Conservation (phyloP, 352 stramenopile species). For the Globisporangium paroecandrum region DNA sequence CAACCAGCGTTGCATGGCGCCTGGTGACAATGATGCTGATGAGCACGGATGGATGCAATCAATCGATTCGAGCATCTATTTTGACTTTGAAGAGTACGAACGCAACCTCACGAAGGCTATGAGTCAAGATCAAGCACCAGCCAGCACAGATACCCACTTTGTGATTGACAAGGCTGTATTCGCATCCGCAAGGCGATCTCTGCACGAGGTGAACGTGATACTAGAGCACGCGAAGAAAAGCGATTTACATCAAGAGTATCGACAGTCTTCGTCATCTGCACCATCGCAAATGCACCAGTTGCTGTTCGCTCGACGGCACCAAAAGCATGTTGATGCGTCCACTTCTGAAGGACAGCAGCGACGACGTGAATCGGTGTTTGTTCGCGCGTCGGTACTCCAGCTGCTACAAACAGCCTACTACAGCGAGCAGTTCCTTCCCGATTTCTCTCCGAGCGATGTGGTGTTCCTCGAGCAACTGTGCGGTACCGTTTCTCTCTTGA, state of each 20-base stretch:
- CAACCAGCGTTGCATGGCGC: background rate
- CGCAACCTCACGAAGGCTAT: conserved; percentile 19
- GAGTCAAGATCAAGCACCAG: conserved; percentile 9
- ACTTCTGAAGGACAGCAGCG: background rate
- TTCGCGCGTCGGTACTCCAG: conserved; percentile 37
- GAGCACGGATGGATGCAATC: background rate
- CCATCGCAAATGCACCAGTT: background rate
- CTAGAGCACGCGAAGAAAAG: conserved; percentile 2
- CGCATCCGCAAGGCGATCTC: background rate
- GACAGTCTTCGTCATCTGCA: background rate
- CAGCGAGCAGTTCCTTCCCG: conserved; percentile 19
- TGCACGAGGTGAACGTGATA: background rate
- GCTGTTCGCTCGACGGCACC: background rate
- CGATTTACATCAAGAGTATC: background rate
- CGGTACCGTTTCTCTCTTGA: conserved; percentile 2
- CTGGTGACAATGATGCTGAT: background rate
- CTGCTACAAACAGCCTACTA: conserved; percentile 41
- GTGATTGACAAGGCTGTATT: conserved; percentile 12
- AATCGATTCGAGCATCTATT: conserved; percentile 35
- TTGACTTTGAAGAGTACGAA: conserved; percentile 34
- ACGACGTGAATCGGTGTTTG: conserved; percentile 20
- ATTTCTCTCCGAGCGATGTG: conserved; percentile 21
- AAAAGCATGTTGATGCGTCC: background rate
- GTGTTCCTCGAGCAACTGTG: conserved; percentile 31
- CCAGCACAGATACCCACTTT: background rate